Conservation (phyloP, 2,329 filamentous ascomycete species). For the Epichloe coenophiala region DNA sequence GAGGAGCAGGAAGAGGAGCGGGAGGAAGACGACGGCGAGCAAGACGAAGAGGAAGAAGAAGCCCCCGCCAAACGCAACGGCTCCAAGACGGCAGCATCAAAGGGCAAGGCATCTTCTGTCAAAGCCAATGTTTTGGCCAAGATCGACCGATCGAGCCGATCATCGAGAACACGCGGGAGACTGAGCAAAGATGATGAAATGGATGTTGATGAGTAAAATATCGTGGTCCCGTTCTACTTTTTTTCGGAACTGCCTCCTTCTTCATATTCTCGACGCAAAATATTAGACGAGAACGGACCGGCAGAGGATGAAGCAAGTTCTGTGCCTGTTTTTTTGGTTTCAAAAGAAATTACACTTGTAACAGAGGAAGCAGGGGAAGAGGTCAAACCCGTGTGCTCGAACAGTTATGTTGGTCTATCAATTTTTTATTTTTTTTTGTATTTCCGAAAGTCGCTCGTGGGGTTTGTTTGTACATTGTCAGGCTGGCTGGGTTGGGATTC, state of each 20-base stretch:
- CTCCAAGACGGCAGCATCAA: conserved; percentile 11
- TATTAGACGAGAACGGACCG: too few species aligned
- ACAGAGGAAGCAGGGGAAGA: too few species aligned
- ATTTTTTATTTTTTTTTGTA: too few species aligned
- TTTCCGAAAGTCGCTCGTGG: too few species aligned
- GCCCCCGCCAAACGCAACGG: conserved; percentile 14
- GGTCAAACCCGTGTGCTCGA: too few species aligned
- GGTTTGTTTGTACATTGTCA: too few species aligned
- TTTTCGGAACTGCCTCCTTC: background rate
- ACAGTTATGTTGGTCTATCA: too few species aligned
- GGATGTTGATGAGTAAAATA: conserved; percentile 20
- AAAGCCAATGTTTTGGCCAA: conserved; percentile 14
- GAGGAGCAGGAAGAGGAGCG: conserved; percentile 3
- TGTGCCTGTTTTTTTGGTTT: background rate
- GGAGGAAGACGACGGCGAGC: background rate
- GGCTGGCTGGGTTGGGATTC: too few species aligned
- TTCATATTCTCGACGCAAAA: background rate
- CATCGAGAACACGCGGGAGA: conserved; percentile 13
- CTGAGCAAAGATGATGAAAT: conserved; percentile 18
- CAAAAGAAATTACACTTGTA: too few species aligned
- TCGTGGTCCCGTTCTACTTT: conserved; percentile 3
- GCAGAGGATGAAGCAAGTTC: background rate
- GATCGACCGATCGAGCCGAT: conserved; percentile 11
- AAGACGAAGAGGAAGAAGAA: conserved; percentile 8
- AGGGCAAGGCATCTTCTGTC: conserved; percentile 9